Conservation (phyloP, 257 asterid species). For the Gentiana macrophylla region DNA sequence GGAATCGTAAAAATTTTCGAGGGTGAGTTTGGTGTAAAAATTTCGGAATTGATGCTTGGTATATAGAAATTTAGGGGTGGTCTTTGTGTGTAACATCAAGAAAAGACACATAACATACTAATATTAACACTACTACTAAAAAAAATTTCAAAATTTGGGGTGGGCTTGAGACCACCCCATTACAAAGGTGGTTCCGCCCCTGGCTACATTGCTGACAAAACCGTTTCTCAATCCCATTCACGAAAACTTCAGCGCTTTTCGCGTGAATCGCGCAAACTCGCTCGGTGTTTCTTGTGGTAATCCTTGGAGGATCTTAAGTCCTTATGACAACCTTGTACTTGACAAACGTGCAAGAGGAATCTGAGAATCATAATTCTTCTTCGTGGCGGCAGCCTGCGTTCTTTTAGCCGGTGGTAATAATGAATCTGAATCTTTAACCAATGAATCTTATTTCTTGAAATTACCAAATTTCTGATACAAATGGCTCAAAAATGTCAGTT, state of each 20-base stretch:
- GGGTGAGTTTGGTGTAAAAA: no score
- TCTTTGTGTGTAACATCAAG: neutral
- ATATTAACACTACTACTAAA: neutral
- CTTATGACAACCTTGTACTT: slow-evolving; percentile 56
- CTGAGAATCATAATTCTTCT: slow-evolving; percentile 17
- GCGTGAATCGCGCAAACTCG: slow-evolving; percentile 58
- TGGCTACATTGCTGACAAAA: slow-evolving; percentile 89
- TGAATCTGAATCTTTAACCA: slow-evolving; percentile 17
- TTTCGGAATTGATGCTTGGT: no score
- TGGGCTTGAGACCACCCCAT: no score
- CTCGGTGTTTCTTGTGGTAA: slow-evolving; percentile 55
- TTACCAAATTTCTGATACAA: slow-evolving; percentile 12
- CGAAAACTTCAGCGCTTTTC: slow-evolving; percentile 50
- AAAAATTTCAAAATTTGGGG: no score
- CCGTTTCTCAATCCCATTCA: slow-evolving; percentile 51
- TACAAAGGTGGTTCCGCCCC: slow-evolving; percentile 10
- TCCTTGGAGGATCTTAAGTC: slow-evolving; percentile 59
- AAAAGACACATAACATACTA: neutral
- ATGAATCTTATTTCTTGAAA: slow-evolving; percentile 12
- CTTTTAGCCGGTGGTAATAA: slow-evolving; percentile 21
- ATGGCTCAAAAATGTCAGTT: slow-evolving; percentile 5
- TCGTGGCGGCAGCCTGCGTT: slow-evolving; percentile 9
- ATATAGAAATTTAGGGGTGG: no score
- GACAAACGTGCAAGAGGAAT: slow-evolving; percentile 36
- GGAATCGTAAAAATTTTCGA: no score